Percentiles rank a stretch among this genome's conserved stretches.
These are phyloP conservation scores for Penicillium sp. DNA, from an alignment of 2,329 filamentous ascomycete species.

Conservation along the genomic window DNA sequence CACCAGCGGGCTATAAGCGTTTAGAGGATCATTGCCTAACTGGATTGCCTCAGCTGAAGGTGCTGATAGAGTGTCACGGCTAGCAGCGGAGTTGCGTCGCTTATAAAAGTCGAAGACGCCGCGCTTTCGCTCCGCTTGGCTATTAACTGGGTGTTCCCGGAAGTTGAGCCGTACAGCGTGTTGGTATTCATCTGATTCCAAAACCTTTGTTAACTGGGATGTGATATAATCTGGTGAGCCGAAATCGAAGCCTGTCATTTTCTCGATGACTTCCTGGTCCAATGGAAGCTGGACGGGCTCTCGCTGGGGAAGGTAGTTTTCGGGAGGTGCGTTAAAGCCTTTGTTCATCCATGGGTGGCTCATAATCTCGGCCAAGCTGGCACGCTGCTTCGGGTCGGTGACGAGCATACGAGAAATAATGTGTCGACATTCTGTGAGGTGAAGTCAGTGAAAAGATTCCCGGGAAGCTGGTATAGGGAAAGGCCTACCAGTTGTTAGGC, in stretches of 20 bases:
- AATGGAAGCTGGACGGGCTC: conserved; percentile 84
- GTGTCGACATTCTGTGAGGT: conserved; percentile 76
- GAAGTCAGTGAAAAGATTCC: conserved; percentile 36
- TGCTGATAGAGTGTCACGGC: conserved; percentile 78
- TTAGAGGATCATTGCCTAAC: conserved; percentile 80
- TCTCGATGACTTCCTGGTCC: conserved; percentile 77
- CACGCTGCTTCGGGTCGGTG: conserved; percentile 84
- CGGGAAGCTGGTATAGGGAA: neutral
- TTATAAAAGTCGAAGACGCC: conserved; percentile 98
- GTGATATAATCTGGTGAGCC: conserved; percentile 81
- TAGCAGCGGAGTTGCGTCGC: conserved; percentile 76
- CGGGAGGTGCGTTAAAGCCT: conserved; percentile 79
- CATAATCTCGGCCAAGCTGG: conserved; percentile 88
- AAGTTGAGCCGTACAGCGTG: conserved; percentile 71
- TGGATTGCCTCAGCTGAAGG: conserved; percentile 85
- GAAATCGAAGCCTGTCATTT: conserved; percentile 98
- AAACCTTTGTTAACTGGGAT: conserved; percentile 75
- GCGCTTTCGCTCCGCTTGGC: conserved; percentile 72
- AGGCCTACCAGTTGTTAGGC: conserved; percentile 78
- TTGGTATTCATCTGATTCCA: conserved; percentile 93
- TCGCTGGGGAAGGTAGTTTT: conserved; percentile 80
- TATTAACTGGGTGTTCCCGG: conserved; percentile 62
- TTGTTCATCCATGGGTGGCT: conserved; percentile 95
- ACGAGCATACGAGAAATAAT: conserved; percentile 94
- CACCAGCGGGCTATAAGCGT: conserved; percentile 87